phyloP scores from a whole-genome alignment of 176 grass and related monocot species.

The Eleusine coracana region DNA sequence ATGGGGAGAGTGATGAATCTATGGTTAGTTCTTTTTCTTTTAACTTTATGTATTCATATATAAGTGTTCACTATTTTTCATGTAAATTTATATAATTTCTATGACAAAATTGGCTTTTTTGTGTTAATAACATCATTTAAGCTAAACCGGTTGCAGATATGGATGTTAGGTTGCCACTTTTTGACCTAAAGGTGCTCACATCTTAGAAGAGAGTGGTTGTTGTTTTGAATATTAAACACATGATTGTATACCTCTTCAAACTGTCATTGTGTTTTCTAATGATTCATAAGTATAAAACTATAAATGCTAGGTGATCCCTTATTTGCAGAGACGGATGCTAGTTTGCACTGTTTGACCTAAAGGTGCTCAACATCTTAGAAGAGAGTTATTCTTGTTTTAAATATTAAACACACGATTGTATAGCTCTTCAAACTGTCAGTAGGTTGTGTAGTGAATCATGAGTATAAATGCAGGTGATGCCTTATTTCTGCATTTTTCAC shows the following conservation, averaged over 20 bases:
- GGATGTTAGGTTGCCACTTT: too few relatives aligned
- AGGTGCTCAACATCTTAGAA: background rate
- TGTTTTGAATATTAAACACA: constrained; percentile 12
- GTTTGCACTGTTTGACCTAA: background rate
- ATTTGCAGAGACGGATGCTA: background rate
- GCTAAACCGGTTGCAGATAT: too few relatives aligned
- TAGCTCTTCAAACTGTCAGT: background rate
- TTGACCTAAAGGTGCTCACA: background rate
- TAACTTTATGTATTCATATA: constrained; percentile 9
- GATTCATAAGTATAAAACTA: background rate
- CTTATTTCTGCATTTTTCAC: background rate
- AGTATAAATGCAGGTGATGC: constrained; percentile 5
- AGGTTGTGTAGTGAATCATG: constrained; percentile 10
- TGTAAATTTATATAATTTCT: background rate
- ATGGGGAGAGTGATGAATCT: constrained; percentile 78
- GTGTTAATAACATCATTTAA: too few relatives aligned
- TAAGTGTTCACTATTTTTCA: background rate
- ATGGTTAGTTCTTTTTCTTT: constrained; percentile 66
- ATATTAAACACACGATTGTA: constrained; percentile 5
- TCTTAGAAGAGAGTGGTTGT: background rate
- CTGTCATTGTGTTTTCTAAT: constrained; percentile 1
- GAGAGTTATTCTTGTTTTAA: background rate
- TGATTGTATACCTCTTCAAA: background rate
- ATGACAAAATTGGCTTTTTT: background rate
- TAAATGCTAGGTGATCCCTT: background rate